Base-by-base conservation (phyloP, 2,329 filamentous ascomycete species). In the Ophiosphaerella narmari region DNA sequence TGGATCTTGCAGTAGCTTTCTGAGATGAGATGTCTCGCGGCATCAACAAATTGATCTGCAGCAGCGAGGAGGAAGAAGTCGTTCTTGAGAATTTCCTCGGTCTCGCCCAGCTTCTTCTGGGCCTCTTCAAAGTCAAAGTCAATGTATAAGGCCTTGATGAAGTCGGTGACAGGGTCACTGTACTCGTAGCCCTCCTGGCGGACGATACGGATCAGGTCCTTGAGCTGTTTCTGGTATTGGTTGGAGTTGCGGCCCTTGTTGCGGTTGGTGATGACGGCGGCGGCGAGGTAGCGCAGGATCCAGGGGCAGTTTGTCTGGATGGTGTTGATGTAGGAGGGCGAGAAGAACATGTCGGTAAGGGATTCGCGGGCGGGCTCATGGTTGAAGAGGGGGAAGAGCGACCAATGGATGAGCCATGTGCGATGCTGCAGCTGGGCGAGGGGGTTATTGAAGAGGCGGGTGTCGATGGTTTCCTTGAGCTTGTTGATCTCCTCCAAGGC, bases 1-100 rank as follows among this genome's bases (percentile, higher is more conserved):
- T 97, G 95, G 74, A 99, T 99, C 85, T 97, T 97, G 90, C 94
- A 99, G 84, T 99, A 99, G 75, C 87, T 91, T 82, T 99, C 94
- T 46, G 93, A 97, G 75, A 99, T 97, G 54, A 99, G 82, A 81
- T 99, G 94, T 70, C 94, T 85, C 34, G 94, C 94, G 41, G 91
- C 88, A 71, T 97, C 93, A 58, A 99, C 90, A 72, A 99, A 99
- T 36, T 86, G 82, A 66, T 97, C 93, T 31, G 90, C 86, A 3
- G 89, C 85, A 16, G 86, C 87, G 48, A 89, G 85, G 50, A 99
- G 84, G 88, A 99, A 99, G 82, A 99, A 97, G 77, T 99, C 94
- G 68, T 86, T 85, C 66, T 90, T 89, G 66, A 97, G 84, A 59
- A 99, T 91, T 75, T 94, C 87, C 77, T 97, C 93, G 24, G 93